A percentile compares a stretch with the other conserved stretches of the same genome.
These are phyloP conservation scores for Metarhizium robertsii DNA, from an alignment of 2,329 filamentous ascomycete species.

Conservation along the genomic window DNA sequence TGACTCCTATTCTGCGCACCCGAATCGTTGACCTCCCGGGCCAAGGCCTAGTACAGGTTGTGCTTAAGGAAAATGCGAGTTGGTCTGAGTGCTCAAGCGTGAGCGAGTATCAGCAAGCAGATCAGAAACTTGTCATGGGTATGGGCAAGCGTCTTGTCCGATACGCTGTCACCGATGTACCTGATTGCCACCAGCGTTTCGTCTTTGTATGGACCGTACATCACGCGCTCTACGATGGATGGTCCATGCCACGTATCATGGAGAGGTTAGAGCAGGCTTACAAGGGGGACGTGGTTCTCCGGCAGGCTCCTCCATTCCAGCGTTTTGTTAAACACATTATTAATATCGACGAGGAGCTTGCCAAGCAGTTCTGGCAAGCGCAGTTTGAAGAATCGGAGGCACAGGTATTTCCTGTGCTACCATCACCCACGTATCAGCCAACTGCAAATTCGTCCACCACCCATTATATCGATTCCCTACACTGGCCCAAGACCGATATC, in stretches of 20 bases:
- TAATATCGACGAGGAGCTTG: constrained; percentile 21
- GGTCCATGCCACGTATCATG: constrained; percentile 34
- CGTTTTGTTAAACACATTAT: constrained; percentile 32
- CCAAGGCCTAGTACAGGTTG: constrained; percentile 30
- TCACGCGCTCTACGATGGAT: constrained; percentile 42
- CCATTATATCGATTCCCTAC: not conserved
- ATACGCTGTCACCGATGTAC: constrained; percentile 3
- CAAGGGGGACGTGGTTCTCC: constrained; percentile 17
- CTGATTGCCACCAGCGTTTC: not conserved
- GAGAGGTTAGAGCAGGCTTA: constrained; percentile 29
- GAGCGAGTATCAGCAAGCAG: constrained; percentile 22
- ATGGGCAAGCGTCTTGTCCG: constrained; percentile 12
- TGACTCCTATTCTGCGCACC: constrained; percentile 6
- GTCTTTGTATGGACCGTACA: constrained; percentile 31
- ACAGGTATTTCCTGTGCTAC: constrained; percentile 1
- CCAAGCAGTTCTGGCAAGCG: constrained; percentile 30
- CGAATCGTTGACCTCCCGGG: constrained; percentile 4
- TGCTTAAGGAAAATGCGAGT: constrained; percentile 24
- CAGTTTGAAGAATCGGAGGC: not conserved
- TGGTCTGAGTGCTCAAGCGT: constrained; percentile 20
- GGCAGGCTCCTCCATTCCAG: constrained; percentile 20
- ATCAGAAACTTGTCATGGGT: constrained; percentile 18
- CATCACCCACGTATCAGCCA: not conserved
- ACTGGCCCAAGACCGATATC: constrained; percentile 7
- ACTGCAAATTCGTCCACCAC: constrained; percentile 3